Evolutionary conservation across 441 rosid genomes (phyloP).

Genomic region (Rhodomyrtus psidioides): DNA sequence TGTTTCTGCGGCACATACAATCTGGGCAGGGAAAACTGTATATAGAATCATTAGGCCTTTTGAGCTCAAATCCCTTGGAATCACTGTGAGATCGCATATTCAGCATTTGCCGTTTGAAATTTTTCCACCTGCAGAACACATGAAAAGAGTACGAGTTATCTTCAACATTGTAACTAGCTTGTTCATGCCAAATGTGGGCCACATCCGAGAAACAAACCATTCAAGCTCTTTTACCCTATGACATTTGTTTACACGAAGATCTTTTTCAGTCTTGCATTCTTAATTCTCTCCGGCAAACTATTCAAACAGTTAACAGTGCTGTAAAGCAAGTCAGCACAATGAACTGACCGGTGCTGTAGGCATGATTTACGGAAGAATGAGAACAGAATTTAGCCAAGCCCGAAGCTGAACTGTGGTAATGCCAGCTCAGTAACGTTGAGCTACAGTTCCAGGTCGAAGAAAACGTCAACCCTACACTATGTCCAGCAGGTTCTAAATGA

Average conservation of each 20-base stretch:
- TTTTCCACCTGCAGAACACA: constrained; percentile 63
- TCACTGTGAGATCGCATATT: constrained; percentile 92
- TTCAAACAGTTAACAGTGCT: background rate
- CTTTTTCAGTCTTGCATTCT: background rate
- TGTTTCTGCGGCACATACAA: constrained; percentile 88
- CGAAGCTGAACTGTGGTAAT: background rate
- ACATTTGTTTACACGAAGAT: background rate
- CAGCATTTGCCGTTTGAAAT: constrained; percentile 88
- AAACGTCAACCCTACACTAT: background rate
- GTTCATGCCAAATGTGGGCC: background rate
- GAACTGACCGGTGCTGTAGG: background rate
- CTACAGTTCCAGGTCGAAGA: background rate
- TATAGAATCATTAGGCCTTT: constrained; percentile 79
- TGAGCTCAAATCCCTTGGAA: constrained; percentile 90
- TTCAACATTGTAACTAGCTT: background rate
- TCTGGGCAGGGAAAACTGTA: constrained; percentile 96
- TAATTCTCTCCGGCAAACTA: background rate
- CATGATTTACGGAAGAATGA: background rate
- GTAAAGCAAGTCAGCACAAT: background rate
- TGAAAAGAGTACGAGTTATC: background rate
- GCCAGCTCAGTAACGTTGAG: background rate
- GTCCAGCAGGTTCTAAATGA: background rate
- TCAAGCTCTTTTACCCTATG: background rate
- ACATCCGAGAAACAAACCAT: background rate
- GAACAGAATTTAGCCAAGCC: background rate